Evolutionary conservation across 2,329 filamentous ascomycete species (phyloP).

Genomic region (Beauveria bassiana): DNA sequence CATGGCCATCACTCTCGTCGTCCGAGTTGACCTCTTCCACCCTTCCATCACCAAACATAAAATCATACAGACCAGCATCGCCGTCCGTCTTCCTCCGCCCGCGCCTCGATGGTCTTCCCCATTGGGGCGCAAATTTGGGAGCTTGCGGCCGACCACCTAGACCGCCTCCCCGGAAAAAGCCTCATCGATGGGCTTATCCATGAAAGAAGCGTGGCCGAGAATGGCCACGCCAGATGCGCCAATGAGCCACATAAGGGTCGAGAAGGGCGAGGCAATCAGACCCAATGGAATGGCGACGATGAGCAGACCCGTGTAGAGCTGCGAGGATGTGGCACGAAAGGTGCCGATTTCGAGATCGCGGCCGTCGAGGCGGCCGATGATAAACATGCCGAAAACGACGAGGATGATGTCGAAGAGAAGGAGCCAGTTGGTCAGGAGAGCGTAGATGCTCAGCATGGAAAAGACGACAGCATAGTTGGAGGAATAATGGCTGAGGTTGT

Average conservation of each 20-base stretch:
- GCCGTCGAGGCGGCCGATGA: conserved; percentile 85
- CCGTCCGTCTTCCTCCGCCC: conserved; percentile 56
- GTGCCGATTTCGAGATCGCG: conserved; percentile 80
- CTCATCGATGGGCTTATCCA: conserved; percentile 99
- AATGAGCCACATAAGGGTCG: conserved; percentile 87
- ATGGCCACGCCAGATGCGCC: conserved; percentile 92
- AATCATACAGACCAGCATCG: conserved; percentile 31
- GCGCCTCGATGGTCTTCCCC: conserved; percentile 99
- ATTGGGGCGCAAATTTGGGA: conserved; percentile 88
- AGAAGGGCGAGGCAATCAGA: conserved; percentile 75
- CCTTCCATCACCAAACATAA: conserved; percentile 26
- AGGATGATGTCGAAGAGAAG: conserved; percentile 91
- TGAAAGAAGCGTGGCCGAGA: conserved; percentile 85
- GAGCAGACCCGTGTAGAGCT: conserved; percentile 86
- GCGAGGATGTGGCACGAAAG: conserved; percentile 76
- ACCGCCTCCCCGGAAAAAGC: conserved; percentile 99
- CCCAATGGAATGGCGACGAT: conserved; percentile 77
- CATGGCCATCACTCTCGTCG: conserved; percentile 48
- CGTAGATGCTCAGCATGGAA: conserved; percentile 92
- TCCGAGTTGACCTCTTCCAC: conserved; percentile 64
- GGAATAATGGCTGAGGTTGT: conserved; percentile 94
- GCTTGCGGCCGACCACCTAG: conserved; percentile 99
- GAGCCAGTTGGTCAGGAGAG: conserved; percentile 76
- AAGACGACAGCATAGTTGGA: conserved; percentile 97
- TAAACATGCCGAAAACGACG: conserved; percentile 77